A percentile compares a stretch with the other conserved stretches of the same genome.
Evolutionary conservation across 805 yeast genomes (phyloP).

Genomic region (Lachancea dasiensis): DNA sequence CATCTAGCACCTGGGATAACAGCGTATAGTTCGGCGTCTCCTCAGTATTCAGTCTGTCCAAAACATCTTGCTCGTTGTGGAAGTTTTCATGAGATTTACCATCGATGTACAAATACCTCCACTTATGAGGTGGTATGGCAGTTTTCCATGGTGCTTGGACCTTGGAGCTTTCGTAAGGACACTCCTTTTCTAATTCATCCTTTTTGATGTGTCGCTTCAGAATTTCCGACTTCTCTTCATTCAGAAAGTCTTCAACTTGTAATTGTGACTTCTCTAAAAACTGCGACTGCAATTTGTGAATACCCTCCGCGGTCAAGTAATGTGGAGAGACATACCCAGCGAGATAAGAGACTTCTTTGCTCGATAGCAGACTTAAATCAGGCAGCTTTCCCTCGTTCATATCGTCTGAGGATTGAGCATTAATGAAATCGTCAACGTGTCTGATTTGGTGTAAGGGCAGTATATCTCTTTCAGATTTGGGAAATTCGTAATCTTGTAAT

Average conservation of each 20-base stretch:
- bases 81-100: constrained; percentile 41
- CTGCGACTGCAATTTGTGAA: constrained; percentile 39
- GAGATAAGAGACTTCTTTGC: constrained; percentile 46
- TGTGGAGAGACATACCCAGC: constrained; percentile 49
- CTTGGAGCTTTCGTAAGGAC: constrained; percentile 53
- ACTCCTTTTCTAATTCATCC: constrained; percentile 53
- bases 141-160: constrained; percentile 76
- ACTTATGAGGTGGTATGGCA: constrained; percentile 92
- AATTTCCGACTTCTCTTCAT: constrained; percentile 43
- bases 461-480: constrained; percentile 51
- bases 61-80: constrained; percentile 26
- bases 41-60: constrained; percentile 35
- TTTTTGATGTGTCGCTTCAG: constrained; percentile 46
- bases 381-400: constrained; percentile 12
- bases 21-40: constrained; percentile 53
- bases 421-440: constrained; percentile 24
- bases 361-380: constrained; percentile 25
- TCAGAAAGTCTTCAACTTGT: constrained; percentile 59
- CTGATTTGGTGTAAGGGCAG: constrained; percentile 37
- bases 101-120: constrained; percentile 77
- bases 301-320: constrained; percentile 37
- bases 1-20: constrained; percentile 15
- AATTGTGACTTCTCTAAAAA: constrained; percentile 68
- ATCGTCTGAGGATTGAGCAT: constrained; percentile 12
- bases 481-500: constrained; percentile 74